Evolutionary conservation across 1,284 basidiomycete genomes (phyloP), one percentile per base, ranked within the genome.

Genomic region (Exobasidium rhododendri): DNA sequence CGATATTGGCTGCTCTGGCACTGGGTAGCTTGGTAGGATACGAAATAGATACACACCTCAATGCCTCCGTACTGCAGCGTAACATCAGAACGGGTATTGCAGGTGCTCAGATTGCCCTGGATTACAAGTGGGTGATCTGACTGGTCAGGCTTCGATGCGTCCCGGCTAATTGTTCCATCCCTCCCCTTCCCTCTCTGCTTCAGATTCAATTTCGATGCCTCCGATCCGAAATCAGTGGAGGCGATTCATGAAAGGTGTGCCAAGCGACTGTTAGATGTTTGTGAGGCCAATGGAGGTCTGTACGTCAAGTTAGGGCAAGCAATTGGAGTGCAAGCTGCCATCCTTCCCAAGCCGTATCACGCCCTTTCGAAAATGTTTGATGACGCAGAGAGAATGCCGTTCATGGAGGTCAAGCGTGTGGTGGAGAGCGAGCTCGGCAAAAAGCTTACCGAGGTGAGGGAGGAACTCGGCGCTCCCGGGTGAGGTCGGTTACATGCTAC

Each of bases 291-390:
- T 53, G 65, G 67, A 49, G 72, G 74, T 5, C 65, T 76, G 4
- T 73, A 72, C 56, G 61, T 73, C 63, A 76, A 76, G 51, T 59
- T 76, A 5, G 72, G 69, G 17, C 74, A 76, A 59, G 74, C 73
- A 3, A 70, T 76, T 54, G 74, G 67, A 1, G 65, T 59, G 32
- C 69, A 76, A 51, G 70, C 70, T 5, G 69, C 69, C 26, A 64
- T 76, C 46, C 61, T 76, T 0, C 74, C 74, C 35, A 73, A 73
- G 57, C 73, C 74, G 0, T 76, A 76, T 44, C 67, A 67, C 29
- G 66, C 67, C 50, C 62, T 76, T 10, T 60, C 69, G 0, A 75
- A 73, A 61, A 61, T 76, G 7, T 71, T 76, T 40, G 74, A 76
- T 55, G 72, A 74, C 46, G 74, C 73, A 2, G 71, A 75, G 56